phyloP scores from a whole-genome alignment of 1,139 yeast species.

The Debaryomyces singareniensis region DNA sequence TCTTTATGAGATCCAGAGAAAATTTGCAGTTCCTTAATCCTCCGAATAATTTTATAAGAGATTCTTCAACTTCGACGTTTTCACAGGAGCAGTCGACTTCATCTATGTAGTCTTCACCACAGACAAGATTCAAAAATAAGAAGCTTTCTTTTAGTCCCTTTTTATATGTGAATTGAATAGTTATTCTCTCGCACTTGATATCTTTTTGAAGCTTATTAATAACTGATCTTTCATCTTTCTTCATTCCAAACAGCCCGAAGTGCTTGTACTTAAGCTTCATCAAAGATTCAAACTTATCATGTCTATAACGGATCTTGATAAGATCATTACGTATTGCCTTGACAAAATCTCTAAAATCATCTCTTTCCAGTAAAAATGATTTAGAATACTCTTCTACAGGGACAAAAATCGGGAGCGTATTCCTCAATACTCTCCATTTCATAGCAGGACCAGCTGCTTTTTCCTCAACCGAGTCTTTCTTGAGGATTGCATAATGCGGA shows the following conservation, averaged over 20 bases:
- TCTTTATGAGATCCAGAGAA: constrained; percentile 11
- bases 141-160: constrained; percentile 12
- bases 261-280: constrained; percentile 7
- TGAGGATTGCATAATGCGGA: constrained; percentile 36
- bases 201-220: constrained; percentile 16
- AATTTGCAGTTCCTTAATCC: constrained; percentile 13
- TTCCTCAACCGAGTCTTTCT: constrained; percentile 10
- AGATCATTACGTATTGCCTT: constrained; percentile 13
- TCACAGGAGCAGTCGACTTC: constrained; percentile 6
- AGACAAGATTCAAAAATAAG: constrained; percentile 3
- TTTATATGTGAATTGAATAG: constrained; percentile 5
- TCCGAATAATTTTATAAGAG: constrained; percentile 10
- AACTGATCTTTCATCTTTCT: constrained; percentile 5
- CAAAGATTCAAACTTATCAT: constrained; percentile 21
- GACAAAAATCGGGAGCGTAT: constrained; percentile 30
- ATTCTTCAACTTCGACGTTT: constrained; percentile 3
- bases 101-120: constrained; percentile 14
- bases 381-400: constrained; percentile 11
- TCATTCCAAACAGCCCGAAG: constrained; percentile 5
- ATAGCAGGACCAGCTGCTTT: constrained; percentile 7
- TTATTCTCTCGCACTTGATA: constrained; percentile 18
- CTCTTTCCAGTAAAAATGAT: constrained; percentile 3
- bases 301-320: constrained; percentile 22
- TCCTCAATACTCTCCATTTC: constrained; percentile 28
- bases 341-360: constrained; percentile 9